Conservation (phyloP, 305 asterid species). For the Rubia peregrina region DNA sequence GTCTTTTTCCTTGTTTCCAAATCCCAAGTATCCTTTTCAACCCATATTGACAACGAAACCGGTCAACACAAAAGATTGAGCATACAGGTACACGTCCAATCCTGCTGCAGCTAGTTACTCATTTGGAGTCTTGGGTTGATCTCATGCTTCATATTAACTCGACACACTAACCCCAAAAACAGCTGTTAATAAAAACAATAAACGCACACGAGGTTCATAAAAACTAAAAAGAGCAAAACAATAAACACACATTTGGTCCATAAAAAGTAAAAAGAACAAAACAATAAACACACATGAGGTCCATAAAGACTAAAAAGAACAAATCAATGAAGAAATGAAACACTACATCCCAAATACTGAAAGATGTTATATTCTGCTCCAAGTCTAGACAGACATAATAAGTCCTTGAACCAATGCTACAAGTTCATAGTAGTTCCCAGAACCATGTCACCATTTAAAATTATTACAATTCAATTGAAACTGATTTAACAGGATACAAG, state of each 20-base stretch:
- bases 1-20: background rate
- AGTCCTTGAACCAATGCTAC: background rate
- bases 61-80: background rate
- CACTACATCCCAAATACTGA: background rate
- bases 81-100: background rate
- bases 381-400: background rate
- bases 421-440: background rate
- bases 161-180: background rate
- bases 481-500: background rate
- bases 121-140: background rate
- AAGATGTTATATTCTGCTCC: background rate
- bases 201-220: background rate
- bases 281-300: too few relatives aligned
- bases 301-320: background rate
- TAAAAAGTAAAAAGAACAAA: too few relatives aligned
- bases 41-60: background rate
- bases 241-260: background rate
- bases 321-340: background rate
- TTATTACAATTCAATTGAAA: background rate
- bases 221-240: background rate
- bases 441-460: background rate
- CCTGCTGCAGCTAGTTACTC: background rate
- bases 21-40: background rate
- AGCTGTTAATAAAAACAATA: background rate
- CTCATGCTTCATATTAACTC: background rate